Conservation (phyloP, 768 basidiomycete species). For the Phlegmacium glaucopus region DNA sequence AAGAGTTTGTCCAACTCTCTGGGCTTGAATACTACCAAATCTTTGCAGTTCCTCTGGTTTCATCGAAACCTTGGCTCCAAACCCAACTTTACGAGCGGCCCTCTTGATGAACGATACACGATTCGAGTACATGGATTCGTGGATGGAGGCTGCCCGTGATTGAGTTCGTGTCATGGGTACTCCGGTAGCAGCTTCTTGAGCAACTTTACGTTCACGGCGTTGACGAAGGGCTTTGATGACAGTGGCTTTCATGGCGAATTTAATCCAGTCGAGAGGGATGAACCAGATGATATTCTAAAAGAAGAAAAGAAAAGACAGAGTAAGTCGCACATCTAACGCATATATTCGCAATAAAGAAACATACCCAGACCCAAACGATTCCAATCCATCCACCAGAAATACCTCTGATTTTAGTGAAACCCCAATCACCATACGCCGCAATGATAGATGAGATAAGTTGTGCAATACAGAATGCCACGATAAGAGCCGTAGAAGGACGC, state of each 20-base stretch:
- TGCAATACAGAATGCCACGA: constrained; percentile 88
- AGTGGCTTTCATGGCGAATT: constrained; percentile 94
- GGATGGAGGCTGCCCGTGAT: constrained; percentile 85
- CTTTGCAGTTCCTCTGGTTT: constrained; percentile 83
- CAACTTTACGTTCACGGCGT: constrained; percentile 55
- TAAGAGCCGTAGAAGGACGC: constrained; percentile 83
- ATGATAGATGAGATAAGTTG: constrained; percentile 96
- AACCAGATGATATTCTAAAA: constrained; percentile 92
- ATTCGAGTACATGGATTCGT: constrained; percentile 93
- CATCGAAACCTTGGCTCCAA: constrained; percentile 75
- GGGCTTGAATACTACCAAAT: constrained; percentile 85
- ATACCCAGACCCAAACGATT: constrained; percentile 94
- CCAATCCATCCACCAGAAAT: constrained; percentile 96
- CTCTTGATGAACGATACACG: constrained; percentile 92
- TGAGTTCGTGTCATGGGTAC: constrained; percentile 82
- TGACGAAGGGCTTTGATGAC: constrained; percentile 82
- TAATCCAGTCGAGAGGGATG: constrained; percentile 91
- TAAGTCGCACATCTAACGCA: not conserved
- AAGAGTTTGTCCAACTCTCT: constrained; percentile 70
- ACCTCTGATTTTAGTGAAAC: constrained; percentile 79
- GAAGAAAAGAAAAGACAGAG: constrained; percentile 8
- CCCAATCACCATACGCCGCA: constrained; percentile 90
- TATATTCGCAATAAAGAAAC: constrained; percentile 24
- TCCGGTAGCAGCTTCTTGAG: constrained; percentile 39
- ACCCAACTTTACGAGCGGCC: constrained; percentile 84